Evolutionary conservation across 2,329 filamentous ascomycete species (phyloP), one percentile per base, ranked within the genome.

Genomic region (Orbilia ellipsospora): DNA sequence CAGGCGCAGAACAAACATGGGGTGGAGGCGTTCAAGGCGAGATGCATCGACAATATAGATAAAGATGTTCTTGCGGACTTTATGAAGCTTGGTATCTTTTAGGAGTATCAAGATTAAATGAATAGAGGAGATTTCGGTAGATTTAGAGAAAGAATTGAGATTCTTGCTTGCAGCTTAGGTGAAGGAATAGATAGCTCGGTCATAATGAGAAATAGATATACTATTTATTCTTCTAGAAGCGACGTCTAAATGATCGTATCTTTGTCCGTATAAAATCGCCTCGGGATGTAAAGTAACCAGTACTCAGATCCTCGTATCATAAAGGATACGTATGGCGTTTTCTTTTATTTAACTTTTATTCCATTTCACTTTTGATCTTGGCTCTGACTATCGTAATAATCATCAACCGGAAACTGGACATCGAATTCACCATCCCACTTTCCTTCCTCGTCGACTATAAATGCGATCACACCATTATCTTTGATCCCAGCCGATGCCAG

Each of bases 41-140:
- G 90, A 60, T 94, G 90, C 88, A 82, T 89, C 13, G 85, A 85
- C n/a, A 91, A 93, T 77, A 90, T 95, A 26, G 92, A 95, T 81
- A 86, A 85, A 78, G 89, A 93, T 73, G 87, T 94, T 15, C 79
- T 94, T 76, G 84, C 84, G 10, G 87, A 85, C n/a, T 94, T 93
- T 80, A 83, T 85, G 78, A 79, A 79, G 36, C 61, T 75, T 13
- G 64, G 69, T 45, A 68, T 75, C 15, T 75, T 75, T 54, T 74
- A 66, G 36, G 31, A 8, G 15, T n/a, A n/a, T n/a, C n/a, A n/a
- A n/a, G 55, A 18, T 44, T 26, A 28, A 7, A 7, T 36, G 6
- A 45, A 7, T 20, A 6, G 4, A 23, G 23, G 4, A 23, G 4
- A 4, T 23, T 23, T 23, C 2, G 23, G 23, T 23, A 36, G 5